Base-by-base conservation (phyloP, 2,329 filamentous ascomycete genomes). In the Fusarium sp. region DNA sequence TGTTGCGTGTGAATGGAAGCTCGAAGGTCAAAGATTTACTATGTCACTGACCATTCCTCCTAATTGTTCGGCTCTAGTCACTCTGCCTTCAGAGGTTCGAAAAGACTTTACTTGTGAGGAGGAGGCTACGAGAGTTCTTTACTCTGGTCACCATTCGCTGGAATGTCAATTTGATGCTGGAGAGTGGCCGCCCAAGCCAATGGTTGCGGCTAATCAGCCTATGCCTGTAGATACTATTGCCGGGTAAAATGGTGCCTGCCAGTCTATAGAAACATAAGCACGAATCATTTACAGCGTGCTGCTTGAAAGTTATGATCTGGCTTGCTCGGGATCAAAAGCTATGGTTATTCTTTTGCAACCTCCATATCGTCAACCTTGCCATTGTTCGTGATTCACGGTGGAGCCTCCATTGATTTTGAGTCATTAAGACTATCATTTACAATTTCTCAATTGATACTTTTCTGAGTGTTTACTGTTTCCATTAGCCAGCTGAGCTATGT, bases 121-220 rank as follows among this genome's bases (percentile, higher is more conserved):
- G 1, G 21, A 40, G 21, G 12, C 38, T 5, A 15, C 21, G 4
- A n/a, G 38, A 11, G 23, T 18, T 7, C n/a, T 44, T 18, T 5
- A 42, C 80, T 64, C 65, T 7, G 65, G 65, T 2, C 25, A 28
- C 9, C 60, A 64, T n/a, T 33, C 19, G 9, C 56, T 68, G 10
- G 21, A 59, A 18, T 68, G 65, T 8, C 32, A 23, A 3, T 68
- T 44, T 37, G 25, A 56, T 6, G 37, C 42, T 10, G 60, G 32
- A 3, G 53, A 57, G 1, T 68, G 54, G 65, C 65, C 65, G 12
- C 60, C 65, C 2, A 68, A 68, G 23, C 73, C 63, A 3, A 21
- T 59, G 21, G 42, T 63, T 25, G 44, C 60, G 8, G 52, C 60
- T 2, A 57, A 57, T 6, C 50, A 57, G 28, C 25, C 33, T 10